These are phyloP conservation scores for Daldinia caldariorum DNA, from an alignment of 495 filamentous ascomycete species.

Conservation along the genomic window DNA sequence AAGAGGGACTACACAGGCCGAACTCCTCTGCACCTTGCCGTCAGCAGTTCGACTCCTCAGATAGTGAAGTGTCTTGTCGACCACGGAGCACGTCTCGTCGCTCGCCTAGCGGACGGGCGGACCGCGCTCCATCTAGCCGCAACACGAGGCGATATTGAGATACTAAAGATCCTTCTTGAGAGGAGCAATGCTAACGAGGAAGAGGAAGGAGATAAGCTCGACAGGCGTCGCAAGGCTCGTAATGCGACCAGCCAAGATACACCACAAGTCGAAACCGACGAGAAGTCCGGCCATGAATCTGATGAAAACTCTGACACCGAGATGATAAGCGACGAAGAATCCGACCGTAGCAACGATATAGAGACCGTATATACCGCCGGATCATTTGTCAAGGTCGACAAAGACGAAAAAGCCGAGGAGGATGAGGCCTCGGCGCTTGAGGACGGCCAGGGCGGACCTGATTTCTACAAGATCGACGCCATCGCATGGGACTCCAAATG, in stretches of 20 bases:
- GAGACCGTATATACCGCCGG: conserved; percentile 62
- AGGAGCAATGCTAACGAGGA: conserved; percentile 77
- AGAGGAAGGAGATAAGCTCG: conserved; percentile 67
- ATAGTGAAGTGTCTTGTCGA: conserved; percentile 78
- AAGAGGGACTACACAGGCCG: conserved; percentile 80
- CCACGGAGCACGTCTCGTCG: conserved; percentile 73
- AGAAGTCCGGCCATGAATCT: conserved; percentile 37
- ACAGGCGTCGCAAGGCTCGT: conserved; percentile 55
- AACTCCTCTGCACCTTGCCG: conserved; percentile 80
- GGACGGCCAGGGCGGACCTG: conserved; percentile 71
- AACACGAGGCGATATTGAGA: conserved; percentile 70
- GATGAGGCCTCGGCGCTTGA: conserved; percentile 52
- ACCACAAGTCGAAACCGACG: conserved; percentile 16
- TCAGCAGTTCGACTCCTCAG: conserved; percentile 69
- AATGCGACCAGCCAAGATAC: conserved; percentile 2
- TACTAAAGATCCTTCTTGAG: conserved; percentile 72
- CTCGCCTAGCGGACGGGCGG: conserved; percentile 77
- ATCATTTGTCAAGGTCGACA: conserved; percentile 73
- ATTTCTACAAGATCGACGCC: conserved; percentile 80
- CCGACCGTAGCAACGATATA: conserved; percentile 54
- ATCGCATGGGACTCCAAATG: conserved; percentile 77
- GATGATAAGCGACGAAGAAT: conserved; percentile 48
- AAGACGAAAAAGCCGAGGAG: conserved; percentile 49
- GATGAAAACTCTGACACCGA: conserved; percentile 52
- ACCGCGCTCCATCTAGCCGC: conserved; percentile 84